Conservation (phyloP, 2,329 filamentous ascomycete genomes). For the Penicillium thymicola region DNA sequence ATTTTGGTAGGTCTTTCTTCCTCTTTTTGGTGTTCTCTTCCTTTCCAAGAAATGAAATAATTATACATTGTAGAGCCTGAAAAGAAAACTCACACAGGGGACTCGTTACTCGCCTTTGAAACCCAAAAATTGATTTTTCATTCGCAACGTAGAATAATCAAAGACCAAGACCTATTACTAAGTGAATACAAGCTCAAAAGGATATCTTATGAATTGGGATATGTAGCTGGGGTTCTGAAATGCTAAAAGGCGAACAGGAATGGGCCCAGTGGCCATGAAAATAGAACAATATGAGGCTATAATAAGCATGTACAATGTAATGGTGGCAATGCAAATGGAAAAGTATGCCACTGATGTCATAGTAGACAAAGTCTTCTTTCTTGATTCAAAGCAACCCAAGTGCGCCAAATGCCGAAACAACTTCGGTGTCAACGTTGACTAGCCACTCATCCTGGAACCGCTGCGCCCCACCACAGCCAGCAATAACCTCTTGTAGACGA, state of each 20-base stretch:
- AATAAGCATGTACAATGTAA: neutral
- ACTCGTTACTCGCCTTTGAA: neutral
- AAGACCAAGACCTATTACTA: neutral
- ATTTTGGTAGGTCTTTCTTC: neutral
- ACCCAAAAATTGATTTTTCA: neutral
- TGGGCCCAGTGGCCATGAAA: conserved; percentile 1
- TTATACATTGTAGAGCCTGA: neutral
- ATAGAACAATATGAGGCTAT: neutral
- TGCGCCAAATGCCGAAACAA: conserved; percentile 40
- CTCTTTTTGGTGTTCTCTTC: too few relatives aligned
- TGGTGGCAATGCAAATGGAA: neutral
- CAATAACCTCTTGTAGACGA: conserved; percentile 39
- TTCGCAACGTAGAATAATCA: neutral
- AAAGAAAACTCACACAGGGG: neutral
- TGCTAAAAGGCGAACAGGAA: neutral
- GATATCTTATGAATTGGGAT: conserved; percentile 15
- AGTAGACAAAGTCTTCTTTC: neutral
- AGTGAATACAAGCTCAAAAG: neutral
- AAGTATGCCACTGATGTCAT: neutral
- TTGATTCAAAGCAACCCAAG: conserved; percentile 32
- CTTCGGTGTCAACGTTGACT: conserved; percentile 43
- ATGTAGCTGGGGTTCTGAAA: conserved; percentile 14
- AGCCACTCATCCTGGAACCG: conserved; percentile 44
- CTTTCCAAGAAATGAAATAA: neutral
- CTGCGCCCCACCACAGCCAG: conserved; percentile 40